Evolutionary conservation across 2,329 filamentous ascomycete species (phyloP).

Genomic region (Polytolypa hystricis): DNA sequence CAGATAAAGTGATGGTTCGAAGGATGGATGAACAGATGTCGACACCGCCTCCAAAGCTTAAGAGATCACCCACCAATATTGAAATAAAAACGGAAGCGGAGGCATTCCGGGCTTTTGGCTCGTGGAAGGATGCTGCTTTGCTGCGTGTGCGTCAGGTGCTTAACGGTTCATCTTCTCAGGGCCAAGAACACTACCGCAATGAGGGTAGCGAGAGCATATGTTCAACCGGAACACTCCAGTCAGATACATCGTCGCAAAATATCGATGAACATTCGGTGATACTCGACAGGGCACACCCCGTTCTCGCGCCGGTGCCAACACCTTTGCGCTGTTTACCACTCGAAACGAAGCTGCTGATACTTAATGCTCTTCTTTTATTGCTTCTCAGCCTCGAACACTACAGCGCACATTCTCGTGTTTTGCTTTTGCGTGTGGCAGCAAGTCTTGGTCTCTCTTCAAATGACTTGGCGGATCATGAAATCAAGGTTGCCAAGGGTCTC

Average conservation of each 20-base stretch:
- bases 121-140: slow-evolving; percentile 65
- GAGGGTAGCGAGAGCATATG: too few species aligned
- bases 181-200: not conserved
- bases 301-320: slow-evolving; percentile 46
- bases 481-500: slow-evolving; percentile 61
- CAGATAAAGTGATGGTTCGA: slow-evolving; percentile 7
- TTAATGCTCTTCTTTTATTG: slow-evolving; percentile 62
- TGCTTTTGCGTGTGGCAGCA: slow-evolving; percentile 59
- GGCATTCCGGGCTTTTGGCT: slow-evolving; percentile 59
- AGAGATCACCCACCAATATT: slow-evolving; percentile 16
- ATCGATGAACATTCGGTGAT: too few species aligned
- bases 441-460: slow-evolving; percentile 58
- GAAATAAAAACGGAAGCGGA: slow-evolving; percentile 49
- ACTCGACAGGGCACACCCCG: too few species aligned
- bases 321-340: slow-evolving; percentile 35
- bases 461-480: slow-evolving; percentile 59
- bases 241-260: too few species aligned
- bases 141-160: slow-evolving; percentile 62
- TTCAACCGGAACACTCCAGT: too few species aligned
- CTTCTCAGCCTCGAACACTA: slow-evolving; percentile 70
- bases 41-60: not conserved
- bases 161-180: slow-evolving; percentile 19
- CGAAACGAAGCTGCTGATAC: slow-evolving; percentile 48
- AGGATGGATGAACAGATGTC: not conserved
- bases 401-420: slow-evolving; percentile 57